phyloP scores from a whole-genome alignment of 306 rosid genomes.

The Acacia melanoxylon region DNA sequence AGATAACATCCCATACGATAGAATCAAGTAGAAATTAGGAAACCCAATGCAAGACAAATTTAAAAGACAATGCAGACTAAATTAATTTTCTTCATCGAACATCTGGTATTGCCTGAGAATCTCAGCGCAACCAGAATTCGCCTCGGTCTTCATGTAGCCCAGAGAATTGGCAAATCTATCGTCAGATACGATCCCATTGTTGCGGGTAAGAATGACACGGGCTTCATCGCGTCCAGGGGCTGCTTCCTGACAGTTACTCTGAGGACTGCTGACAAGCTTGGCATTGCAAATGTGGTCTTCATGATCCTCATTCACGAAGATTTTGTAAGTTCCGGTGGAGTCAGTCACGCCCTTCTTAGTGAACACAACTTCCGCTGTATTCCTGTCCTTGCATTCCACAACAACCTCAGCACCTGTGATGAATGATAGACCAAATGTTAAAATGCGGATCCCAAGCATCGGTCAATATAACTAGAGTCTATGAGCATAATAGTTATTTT shows the following conservation, averaged over 20 bases:
- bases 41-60: constrained; percentile 26
- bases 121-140: constrained; percentile 57
- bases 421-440: background rate
- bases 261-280: constrained; percentile 65
- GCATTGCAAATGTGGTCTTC: constrained; percentile 68
- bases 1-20: constrained; percentile 50
- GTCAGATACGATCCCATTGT: constrained; percentile 73
- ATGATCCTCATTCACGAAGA: constrained; percentile 63
- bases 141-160: constrained; percentile 53
- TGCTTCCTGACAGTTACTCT: constrained; percentile 34
- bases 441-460: background rate
- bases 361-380: constrained; percentile 41
- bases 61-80: constrained; percentile 10
- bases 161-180: constrained; percentile 67
- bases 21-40: constrained; percentile 19
- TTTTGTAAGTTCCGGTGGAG: constrained; percentile 55
- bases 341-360: constrained; percentile 57
- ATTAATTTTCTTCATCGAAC: constrained; percentile 52
- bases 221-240: constrained; percentile 81
- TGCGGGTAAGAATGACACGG: constrained; percentile 70
- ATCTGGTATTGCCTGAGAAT: constrained; percentile 69
- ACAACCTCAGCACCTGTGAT: constrained; percentile 71
- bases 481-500: too few relatives aligned
- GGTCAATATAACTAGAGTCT: background rate
- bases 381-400: constrained; percentile 68